Evolutionary conservation across 345 rosid species (phyloP), one percentile per base, ranked within the genome.

Genomic region (Citrus cavaleriei): DNA sequence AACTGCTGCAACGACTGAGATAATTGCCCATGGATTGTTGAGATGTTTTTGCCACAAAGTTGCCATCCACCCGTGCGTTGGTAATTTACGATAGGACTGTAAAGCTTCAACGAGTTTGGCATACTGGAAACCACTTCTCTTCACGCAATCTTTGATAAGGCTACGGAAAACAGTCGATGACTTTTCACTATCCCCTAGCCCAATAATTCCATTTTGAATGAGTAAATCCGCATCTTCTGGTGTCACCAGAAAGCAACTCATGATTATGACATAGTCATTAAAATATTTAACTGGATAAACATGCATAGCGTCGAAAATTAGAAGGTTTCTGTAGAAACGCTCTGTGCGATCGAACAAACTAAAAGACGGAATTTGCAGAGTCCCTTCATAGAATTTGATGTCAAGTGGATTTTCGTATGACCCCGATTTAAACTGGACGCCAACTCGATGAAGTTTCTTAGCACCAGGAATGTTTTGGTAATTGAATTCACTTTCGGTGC

Each of bases 21-120:
- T 75, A n/a, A 27, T 16, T 0, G 71, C 65, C 85, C 85, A 79
- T 27, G 85, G 83, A 60, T 21, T 83, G 24, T 51, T 42, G 78
- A 83, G 79, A 46, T 83, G 79, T 2, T 72, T 51, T 13, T 80
- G 74, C 6, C 61, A 71, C 60, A 83, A 51, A 4, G 8, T 65
- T 28, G 78, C 72, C 51, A 58, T 57, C 83, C 80, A 83, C 42
- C 7, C 64, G 27, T 75, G 77, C 57, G 64, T 27, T 16, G 67
- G 34, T 1, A 24, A 63, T 60, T 38, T 60, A 22, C 78, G 59
- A 18, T 79, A 69, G 6, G 6, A 28, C 37, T 72, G 75, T 13
- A 83, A 14, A 2, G 65, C 60, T 7, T 60, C 51, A 18, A 37
- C 70, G 5, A 78, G 35, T 22, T 3, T 4, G 4, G 75, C 60